phyloP scores from a whole-genome alignment of 371 early-diverging fungal species.

The Chytridiales sp. region DNA sequence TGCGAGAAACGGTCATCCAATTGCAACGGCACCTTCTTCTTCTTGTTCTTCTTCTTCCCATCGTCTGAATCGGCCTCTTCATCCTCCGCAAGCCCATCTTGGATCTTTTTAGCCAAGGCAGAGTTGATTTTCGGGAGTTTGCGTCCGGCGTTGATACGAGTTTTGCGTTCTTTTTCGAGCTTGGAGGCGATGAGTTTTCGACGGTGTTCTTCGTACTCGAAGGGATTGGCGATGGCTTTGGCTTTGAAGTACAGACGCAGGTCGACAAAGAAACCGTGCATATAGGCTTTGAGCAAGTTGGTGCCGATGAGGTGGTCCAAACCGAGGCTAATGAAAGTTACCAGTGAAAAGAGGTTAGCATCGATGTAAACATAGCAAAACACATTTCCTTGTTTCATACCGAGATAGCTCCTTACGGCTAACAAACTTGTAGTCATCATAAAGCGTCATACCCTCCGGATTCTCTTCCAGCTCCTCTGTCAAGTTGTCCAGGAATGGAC shows the following conservation, averaged over 20 bases:
- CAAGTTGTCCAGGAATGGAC: constrained; percentile 93
- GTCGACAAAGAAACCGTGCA: constrained; percentile 98
- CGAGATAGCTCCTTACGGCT: constrained; percentile 81
- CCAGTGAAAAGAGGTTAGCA: background rate
- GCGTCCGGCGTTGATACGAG: constrained; percentile 84
- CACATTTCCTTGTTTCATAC: constrained; percentile 22
- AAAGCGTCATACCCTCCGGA: constrained; percentile 71
- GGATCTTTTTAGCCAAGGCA: constrained; percentile 73
- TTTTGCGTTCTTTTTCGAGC: constrained; percentile 81
- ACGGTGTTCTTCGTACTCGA: constrained; percentile 92
- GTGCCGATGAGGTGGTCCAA: constrained; percentile 93
- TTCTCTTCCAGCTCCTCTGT: constrained; percentile 98
- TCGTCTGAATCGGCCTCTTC: constrained; percentile 36
- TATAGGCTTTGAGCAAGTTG: constrained; percentile 91
- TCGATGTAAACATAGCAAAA: background rate
- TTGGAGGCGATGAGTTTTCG: constrained; percentile 73
- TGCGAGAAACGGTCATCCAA: constrained; percentile 84
- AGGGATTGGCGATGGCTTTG: constrained; percentile 92
- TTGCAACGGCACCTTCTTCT: constrained; percentile 53
- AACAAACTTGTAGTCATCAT: constrained; percentile 97
- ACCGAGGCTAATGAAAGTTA: constrained; percentile 58
- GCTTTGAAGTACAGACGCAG: constrained; percentile 92
- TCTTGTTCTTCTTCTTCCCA: constrained; percentile 52
- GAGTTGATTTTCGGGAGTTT: constrained; percentile 91
- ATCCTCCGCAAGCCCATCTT: constrained; percentile 49